These are phyloP conservation scores for Colletotrichum salicis DNA, from an alignment of 2,329 filamentous ascomycete species.

Conservation along the genomic window DNA sequence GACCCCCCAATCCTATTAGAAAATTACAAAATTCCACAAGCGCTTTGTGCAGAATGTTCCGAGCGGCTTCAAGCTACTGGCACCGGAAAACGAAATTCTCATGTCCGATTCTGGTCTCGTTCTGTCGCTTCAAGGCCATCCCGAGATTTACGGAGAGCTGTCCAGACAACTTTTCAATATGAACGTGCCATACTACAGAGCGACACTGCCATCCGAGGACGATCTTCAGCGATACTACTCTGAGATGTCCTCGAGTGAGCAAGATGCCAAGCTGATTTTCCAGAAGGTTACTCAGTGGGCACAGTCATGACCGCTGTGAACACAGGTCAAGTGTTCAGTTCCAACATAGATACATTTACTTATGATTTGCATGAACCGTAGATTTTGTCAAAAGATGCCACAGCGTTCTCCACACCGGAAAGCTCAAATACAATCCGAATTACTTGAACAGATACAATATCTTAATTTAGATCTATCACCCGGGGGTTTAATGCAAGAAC, in stretches of 20 bases:
- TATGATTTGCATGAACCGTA: neutral
- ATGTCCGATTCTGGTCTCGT: conserved; percentile 19
- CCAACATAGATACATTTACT: neutral
- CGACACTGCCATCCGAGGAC: conserved; percentile 17
- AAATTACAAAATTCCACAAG: conserved; percentile 32
- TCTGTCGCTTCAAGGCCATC: conserved; percentile 27
- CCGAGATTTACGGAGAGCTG: conserved; percentile 30
- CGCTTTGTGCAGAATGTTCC: conserved; percentile 26
- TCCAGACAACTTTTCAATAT: conserved; percentile 24
- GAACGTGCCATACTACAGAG: conserved; percentile 19
- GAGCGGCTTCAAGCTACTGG: conserved; percentile 18
- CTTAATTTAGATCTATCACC: too few species aligned
- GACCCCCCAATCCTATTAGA: neutral
- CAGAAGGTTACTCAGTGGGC: conserved; percentile 14
- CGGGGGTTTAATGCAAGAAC: too few species aligned
- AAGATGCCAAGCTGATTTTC: conserved; percentile 18
- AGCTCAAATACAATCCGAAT: too few species aligned
- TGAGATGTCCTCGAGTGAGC: conserved; percentile 20
- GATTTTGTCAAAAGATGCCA: too few species aligned
- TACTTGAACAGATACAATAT: neutral
- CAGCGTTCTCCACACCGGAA: too few species aligned
- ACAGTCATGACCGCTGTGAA: neutral
- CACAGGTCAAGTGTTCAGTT: too few species aligned
- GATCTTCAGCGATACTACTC: conserved; percentile 24
- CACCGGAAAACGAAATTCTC: conserved; percentile 21